These are phyloP conservation scores for Penicillium paradoxum DNA, from an alignment of 495 filamentous ascomycete species.

Conservation along the genomic window DNA sequence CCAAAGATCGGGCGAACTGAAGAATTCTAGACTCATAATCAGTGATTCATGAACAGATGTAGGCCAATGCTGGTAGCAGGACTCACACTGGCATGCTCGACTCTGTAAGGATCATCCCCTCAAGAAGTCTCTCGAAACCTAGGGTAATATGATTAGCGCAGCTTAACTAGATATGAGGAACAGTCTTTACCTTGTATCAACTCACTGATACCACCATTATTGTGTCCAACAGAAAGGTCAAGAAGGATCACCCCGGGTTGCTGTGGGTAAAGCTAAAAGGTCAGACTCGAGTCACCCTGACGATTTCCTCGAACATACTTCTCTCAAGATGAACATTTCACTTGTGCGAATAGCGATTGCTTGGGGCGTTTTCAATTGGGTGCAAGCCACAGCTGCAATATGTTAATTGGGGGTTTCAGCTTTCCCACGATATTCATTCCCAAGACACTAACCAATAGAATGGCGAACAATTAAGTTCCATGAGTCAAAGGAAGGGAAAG, in stretches of 20 bases:
- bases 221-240: background rate
- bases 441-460: conserved; percentile 14
- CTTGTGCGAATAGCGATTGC: conserved; percentile 1
- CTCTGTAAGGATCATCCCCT: background rate
- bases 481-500: conserved; percentile 30
- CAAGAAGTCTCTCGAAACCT: background rate
- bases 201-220: background rate
- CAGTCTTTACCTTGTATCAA: background rate
- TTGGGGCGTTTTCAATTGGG: conserved; percentile 4
- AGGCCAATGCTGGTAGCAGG: background rate
- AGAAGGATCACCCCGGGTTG: background rate
- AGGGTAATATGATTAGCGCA: background rate
- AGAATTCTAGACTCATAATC: background rate
- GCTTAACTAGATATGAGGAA: no score
- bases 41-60: background rate
- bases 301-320: conserved; percentile 42
- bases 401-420: conserved; percentile 1
- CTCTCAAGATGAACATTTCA: conserved; percentile 12
- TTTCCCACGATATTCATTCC: background rate
- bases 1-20: background rate
- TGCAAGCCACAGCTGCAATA: conserved; percentile 19
- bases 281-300: conserved; percentile 56
- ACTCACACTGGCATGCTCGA: background rate
- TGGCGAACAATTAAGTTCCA: conserved; percentile 64
- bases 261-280: conserved; percentile 30